Evolutionary conservation across 2,329 filamentous ascomycete genomes (phyloP).

Genomic region (Aspergillus pseudonomiae): DNA sequence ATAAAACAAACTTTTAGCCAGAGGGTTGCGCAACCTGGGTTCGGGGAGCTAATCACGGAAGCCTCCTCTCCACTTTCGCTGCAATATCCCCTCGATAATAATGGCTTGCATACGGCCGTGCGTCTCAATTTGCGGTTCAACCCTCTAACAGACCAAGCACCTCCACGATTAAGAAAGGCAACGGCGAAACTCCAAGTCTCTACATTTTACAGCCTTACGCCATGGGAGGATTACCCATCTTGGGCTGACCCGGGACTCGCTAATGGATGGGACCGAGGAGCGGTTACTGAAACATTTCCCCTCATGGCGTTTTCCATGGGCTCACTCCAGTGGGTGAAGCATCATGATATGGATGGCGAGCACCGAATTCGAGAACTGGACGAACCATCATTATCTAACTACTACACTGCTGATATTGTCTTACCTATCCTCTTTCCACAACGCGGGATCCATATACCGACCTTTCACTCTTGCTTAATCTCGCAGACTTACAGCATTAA

Average conservation of each 20-base stretch:
- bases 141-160: background rate
- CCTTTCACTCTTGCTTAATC: background rate
- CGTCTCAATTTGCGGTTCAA: background rate
- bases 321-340: background rate
- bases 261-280: background rate
- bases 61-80: background rate
- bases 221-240: background rate
- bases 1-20: background rate
- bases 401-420: background rate
- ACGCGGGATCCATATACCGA: background rate
- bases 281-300: background rate
- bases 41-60: background rate
- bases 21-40: background rate
- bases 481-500: background rate
- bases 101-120: background rate
- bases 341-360: too few relatives aligned
- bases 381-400: background rate
- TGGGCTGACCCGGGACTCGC: background rate
- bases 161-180: background rate
- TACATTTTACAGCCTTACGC: background rate
- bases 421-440: background rate
- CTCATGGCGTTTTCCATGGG: background rate
- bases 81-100: background rate
- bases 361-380: too few relatives aligned
- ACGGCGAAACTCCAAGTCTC: background rate